A percentile compares a stretch with the other conserved stretches of the same genome.
Conservation (phyloP, 768 basidiomycete genomes). For the Mycena vulgaris region DNA sequence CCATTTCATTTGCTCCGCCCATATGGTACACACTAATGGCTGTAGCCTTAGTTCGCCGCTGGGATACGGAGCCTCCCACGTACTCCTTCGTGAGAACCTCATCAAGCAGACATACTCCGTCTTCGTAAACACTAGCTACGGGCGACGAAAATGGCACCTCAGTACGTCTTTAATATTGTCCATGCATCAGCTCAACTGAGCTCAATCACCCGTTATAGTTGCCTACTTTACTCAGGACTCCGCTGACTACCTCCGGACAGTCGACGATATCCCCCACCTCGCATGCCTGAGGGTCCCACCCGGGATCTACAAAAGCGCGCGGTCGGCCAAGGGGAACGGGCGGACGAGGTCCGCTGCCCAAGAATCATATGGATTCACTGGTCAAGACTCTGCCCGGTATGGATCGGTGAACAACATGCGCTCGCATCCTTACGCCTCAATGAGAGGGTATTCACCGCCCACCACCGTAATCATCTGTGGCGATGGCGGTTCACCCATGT, state of each 20-base stretch:
- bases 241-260: constrained; percentile 66
- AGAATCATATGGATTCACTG: too few relatives aligned
- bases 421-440: neutral
- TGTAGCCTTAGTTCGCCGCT: constrained; percentile 41
- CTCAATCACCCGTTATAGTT: constrained; percentile 57
- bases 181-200: constrained; percentile 28
- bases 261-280: constrained; percentile 73
- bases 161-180: constrained; percentile 60
- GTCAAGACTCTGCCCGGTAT: too few relatives aligned
- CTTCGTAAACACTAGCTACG: constrained; percentile 74
- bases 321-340: constrained; percentile 60
- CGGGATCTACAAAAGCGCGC: constrained; percentile 77
- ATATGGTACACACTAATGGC: constrained; percentile 8
- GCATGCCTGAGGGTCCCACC: constrained; percentile 68
- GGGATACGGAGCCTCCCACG: constrained; percentile 44
- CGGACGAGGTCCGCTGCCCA: constrained; percentile 31
- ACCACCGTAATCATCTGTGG: neutral
- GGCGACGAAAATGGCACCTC: constrained; percentile 87
- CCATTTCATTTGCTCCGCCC: constrained; percentile 29
- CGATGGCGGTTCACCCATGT: neutral
- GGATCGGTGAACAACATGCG: constrained; percentile 16
- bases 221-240: constrained; percentile 84
- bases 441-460: neutral
- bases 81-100: constrained; percentile 61
- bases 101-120: constrained; percentile 89